Percentiles rank a stretch among this genome's conserved stretches.
phyloP scores from a whole-genome alignment of 2,329 filamentous ascomycete species.

The Hyphodiscus sp. region DNA sequence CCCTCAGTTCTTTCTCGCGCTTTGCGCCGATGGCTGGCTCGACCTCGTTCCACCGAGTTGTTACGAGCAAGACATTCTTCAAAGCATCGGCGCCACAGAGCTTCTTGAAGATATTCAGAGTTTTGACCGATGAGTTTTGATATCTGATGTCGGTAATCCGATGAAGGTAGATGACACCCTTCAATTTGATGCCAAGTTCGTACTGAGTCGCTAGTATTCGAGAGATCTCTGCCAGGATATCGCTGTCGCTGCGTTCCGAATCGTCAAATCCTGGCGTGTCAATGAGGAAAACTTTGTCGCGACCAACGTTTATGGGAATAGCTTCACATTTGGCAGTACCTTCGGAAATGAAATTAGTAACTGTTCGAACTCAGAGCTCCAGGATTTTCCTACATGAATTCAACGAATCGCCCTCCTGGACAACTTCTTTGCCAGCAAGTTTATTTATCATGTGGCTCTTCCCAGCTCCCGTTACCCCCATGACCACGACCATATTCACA shows the following conservation, averaged over 20 bases:
- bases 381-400: too few species aligned
- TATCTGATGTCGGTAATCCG: background rate
- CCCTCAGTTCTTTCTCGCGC: background rate
- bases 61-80: background rate
- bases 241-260: background rate
- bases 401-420: too few species aligned
- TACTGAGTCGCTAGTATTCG: background rate
- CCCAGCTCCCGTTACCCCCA: too few species aligned
- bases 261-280: background rate
- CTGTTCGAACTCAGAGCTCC: too few species aligned
- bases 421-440: too few species aligned
- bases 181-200: background rate
- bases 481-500: too few species aligned
- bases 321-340: too few species aligned
- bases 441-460: too few species aligned
- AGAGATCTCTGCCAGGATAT: background rate
- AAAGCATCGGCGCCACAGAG: background rate
- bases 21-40: background rate
- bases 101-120: background rate
- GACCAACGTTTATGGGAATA: background rate
- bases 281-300: background rate
- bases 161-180: background rate
- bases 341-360: too few species aligned
- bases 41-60: background rate
- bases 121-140: background rate